Percentiles rank a stretch among this genome's conserved stretches.
These are phyloP conservation scores for Talaromyces sp. DNA, from an alignment of 2,329 filamentous ascomycete genomes.

Conservation along the genomic window DNA sequence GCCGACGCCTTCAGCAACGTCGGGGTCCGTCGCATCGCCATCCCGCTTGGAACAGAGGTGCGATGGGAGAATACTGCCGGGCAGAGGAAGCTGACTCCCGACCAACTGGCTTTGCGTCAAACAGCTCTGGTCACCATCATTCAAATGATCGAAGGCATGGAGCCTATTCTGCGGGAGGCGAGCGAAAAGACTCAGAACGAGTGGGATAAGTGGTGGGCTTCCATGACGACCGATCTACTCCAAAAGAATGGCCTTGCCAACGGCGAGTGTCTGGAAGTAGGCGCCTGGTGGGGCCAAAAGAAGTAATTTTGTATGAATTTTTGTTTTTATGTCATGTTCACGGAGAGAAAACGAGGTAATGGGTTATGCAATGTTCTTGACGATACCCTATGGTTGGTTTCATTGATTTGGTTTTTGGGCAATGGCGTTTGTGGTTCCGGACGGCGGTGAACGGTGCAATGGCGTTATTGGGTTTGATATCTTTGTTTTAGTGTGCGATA, in stretches of 20 bases:
- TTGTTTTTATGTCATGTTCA: conserved; percentile 7
- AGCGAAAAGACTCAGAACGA: conserved; percentile 86
- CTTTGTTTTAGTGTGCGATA: conserved; percentile 80
- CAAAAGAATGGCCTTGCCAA: conserved; percentile 71
- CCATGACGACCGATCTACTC: conserved; percentile 79
- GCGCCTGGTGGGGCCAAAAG: conserved; percentile 61
- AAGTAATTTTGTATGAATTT: conserved; percentile 26
- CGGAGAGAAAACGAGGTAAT: neutral
- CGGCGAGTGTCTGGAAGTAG: conserved; percentile 75
- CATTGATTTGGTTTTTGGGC: conserved; percentile 1
- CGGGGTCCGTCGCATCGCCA: conserved; percentile 72
- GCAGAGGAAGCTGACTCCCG: conserved; percentile 51
- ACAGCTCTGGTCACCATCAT: conserved; percentile 78
- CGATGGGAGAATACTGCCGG: conserved; percentile 74
- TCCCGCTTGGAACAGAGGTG: conserved; percentile 70
- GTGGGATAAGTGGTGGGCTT: conserved; percentile 84
- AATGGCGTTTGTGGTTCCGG: neutral
- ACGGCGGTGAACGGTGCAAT: neutral
- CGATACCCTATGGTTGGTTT: conserved; percentile 7
- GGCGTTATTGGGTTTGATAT: conserved; percentile 52
- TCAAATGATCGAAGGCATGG: conserved; percentile 78
- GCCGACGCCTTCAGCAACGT: conserved; percentile 65
- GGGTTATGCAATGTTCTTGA: neutral
- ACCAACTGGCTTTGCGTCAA: conserved; percentile 68
- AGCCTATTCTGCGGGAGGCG: conserved; percentile 73